Percentiles rank a stretch among this genome's conserved stretches.
Conservation (phyloP, 2,329 filamentous ascomycete genomes). For the Arthrinium phaeospermum region DNA sequence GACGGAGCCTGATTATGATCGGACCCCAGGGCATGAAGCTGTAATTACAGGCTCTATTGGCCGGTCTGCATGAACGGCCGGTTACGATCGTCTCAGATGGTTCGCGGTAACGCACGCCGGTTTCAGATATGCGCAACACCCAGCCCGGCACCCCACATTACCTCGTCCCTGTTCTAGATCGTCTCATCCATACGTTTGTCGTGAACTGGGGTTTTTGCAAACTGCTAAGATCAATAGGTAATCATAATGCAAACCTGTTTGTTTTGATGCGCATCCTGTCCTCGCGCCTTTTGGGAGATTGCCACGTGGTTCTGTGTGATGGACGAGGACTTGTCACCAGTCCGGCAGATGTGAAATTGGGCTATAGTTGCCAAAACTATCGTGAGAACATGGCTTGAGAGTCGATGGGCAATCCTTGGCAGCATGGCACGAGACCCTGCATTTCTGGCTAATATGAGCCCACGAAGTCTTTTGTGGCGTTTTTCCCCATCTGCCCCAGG, state of each 20-base stretch:
- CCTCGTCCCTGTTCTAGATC: not conserved
- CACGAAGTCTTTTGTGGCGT: not conserved
- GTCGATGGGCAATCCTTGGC: not conserved
- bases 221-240: not conserved
- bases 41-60: not conserved
- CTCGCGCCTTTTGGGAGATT: not conserved
- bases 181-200: constrained; percentile 1
- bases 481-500: not conserved
- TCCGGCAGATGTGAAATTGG: not conserved
- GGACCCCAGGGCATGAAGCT: not conserved
- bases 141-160: not conserved
- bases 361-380: not conserved
- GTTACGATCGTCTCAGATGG: constrained; percentile 1
- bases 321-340: not conserved
- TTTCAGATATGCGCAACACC: constrained; percentile 12
- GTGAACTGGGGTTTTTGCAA: not conserved
- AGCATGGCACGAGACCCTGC: not conserved
- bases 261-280: no score
- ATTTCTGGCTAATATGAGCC: not conserved
- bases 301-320: not conserved
- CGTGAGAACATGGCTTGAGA: not conserved
- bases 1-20: not conserved
- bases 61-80: not conserved
- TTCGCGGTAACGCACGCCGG: not conserved
- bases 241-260: not conserved